Evolutionary conservation across 2,329 filamentous ascomycete species (phyloP), one percentile per base, ranked within the genome.

Genomic region (Ophiosphaerella korrae): DNA sequence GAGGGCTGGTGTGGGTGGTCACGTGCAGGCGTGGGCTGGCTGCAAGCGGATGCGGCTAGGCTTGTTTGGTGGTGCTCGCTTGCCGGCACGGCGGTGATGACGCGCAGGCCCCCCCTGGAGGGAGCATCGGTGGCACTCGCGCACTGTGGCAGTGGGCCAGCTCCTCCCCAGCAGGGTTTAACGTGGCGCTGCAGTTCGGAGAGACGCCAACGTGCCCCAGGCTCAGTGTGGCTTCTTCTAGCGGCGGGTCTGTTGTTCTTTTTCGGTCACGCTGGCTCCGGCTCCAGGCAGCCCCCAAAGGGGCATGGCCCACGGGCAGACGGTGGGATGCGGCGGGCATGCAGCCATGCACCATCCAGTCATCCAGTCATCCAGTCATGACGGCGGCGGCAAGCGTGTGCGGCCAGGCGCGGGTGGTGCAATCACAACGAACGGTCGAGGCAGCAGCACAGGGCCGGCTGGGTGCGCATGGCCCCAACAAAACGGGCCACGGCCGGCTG

Each of bases 1-100:
- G 32, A 26, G 32, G 43, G 35, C 24, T 33, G 44, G 24, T 16
- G 8, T 16, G 18, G 18, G 26, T 43, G 23, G 34, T 43, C n/a
- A 42, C n/a, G 8, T 42, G 11, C 21, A 29, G 26, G 26, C 6
- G 7, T 29, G 26, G 26, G 26, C 7, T 29, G 26, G 26, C 54
- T 33, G 41, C 21, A 48, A 54, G 33, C 16, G 45, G 47, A 36
- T 26, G 32, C 36, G 33, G 50, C 31, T 32, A 38, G 37, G 48
- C 42, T 31, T 46, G 42, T 55, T 49, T 50, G 40, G 53, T 52
- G 45, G 47, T 53, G 62, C 57, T 67, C 63, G 62, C 61, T 66
- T 65, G 52, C 63, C 64, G 63, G 66, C 58, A 62, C 45, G 57
- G 59, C 53, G 47, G 46, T 58, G 53, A 72, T 70, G 68, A 69